Base-by-base conservation (phyloP, 805 yeast species). In the Candida suzukii region DNA sequence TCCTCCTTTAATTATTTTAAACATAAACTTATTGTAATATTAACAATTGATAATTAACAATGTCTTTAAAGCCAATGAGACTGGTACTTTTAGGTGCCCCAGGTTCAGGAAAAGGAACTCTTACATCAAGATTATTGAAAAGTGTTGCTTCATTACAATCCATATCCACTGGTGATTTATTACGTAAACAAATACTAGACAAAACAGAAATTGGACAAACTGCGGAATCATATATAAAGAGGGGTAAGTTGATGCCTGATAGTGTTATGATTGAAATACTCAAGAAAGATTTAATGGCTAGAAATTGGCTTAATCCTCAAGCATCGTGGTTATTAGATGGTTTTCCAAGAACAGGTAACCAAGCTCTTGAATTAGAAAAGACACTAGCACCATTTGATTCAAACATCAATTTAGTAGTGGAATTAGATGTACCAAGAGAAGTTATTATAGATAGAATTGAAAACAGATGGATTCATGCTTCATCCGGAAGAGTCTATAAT, bases 81-180 rank as follows among this genome's bases (percentile, higher is more conserved):
- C 61, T 88, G 30, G 68, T 90, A 22, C 67, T 90, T 9, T 64
- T 91, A 21, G 97, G 97, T 3, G 95, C 97, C 0, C 98, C 98
- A 0, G 98, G 98, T 0, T 74, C 96, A 1, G 98, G 98, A 1
- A 90, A 90, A 57, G 97, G 97, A 2, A 90, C 98, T 0, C 85
- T 83, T 49, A 83, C 96, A 0, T 63, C 83, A 2, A 70, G 80
- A 44, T 66, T 90, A 4, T 58, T 82, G 44, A 71, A 74, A 39
- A 61, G 65, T 32, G 71, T 80, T 43, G 73, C 83, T 2, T 47
- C 50, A 30, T 60, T 90, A 19, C 58, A 69, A 13, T 66, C 91
- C 1, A 62, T 91, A 9, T 80, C 95, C 1, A 82, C 95, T 0
- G 98, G 98, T 2, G 96, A 90, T 61, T 63, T 88, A 5, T 64